Evolutionary conservation across 352 stramenopile genomes (phyloP).

Genomic region (Globisporangium barbulae): DNA sequence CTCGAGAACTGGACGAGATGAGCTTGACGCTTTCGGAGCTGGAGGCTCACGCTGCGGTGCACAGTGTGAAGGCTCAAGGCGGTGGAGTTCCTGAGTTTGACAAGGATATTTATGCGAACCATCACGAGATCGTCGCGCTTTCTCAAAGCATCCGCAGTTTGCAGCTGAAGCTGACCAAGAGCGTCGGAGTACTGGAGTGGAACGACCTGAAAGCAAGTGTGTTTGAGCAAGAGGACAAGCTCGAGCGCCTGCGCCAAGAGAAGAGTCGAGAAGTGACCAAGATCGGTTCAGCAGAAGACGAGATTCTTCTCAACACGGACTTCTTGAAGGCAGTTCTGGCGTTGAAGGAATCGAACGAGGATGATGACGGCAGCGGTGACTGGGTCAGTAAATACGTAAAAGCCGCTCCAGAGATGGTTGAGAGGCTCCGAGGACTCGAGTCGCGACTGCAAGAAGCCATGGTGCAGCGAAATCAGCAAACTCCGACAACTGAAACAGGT

Average conservation of each 20-base stretch:
- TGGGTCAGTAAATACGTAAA: slow-evolving; percentile 52
- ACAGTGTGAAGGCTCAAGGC: neutral
- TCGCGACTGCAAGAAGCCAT: slow-evolving; percentile 34
- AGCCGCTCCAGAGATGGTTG: slow-evolving; percentile 43
- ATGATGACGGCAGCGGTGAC: neutral
- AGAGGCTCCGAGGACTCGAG: slow-evolving; percentile 45
- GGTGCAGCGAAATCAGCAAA: neutral
- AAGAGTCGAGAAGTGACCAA: slow-evolving; percentile 32
- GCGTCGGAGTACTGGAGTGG: slow-evolving; percentile 58
- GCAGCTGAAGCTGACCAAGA: slow-evolving; percentile 50
- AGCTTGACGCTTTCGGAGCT: slow-evolving; percentile 33
- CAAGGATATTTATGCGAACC: slow-evolving; percentile 37
- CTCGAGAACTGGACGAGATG: slow-evolving; percentile 35
- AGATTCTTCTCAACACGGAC: slow-evolving; percentile 58
- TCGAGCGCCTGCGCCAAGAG: slow-evolving; percentile 30
- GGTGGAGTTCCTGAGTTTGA: slow-evolving; percentile 20
- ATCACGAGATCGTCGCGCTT: slow-evolving; percentile 41
- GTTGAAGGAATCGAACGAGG: slow-evolving; percentile 17
- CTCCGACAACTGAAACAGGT: neutral
- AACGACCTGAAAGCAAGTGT: slow-evolving; percentile 47
- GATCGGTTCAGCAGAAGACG: slow-evolving; percentile 43
- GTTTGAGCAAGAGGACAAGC: slow-evolving; percentile 40
- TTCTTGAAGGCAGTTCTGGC: slow-evolving; percentile 50
- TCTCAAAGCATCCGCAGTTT: slow-evolving; percentile 45
- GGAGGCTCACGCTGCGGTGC: slow-evolving; percentile 18